These are phyloP conservation scores for Xylaria bambusicola DNA, from an alignment of 495 filamentous ascomycete species.

Conservation along the genomic window DNA sequence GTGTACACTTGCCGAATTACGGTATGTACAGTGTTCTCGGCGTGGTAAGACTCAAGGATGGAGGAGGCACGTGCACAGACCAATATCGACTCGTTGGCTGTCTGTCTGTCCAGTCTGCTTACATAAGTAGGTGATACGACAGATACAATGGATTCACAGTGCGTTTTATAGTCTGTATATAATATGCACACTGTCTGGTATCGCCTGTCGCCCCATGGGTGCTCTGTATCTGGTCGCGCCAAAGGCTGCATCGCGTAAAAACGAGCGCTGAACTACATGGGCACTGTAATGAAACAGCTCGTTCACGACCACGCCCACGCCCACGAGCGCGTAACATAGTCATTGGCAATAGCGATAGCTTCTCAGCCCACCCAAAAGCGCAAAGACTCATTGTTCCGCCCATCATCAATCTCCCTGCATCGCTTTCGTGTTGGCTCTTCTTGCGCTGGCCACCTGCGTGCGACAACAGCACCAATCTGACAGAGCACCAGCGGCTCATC, in stretches of 20 bases:
- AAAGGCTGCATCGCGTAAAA: slow-evolving; percentile 17
- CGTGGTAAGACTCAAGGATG: too few species aligned
- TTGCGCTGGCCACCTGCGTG: slow-evolving; percentile 2
- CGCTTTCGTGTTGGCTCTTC: too few species aligned
- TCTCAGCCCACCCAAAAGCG: not conserved
- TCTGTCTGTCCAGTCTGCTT: too few species aligned
- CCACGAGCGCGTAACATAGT: too few species aligned
- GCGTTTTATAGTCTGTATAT: not conserved
- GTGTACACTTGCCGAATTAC: too few species aligned
- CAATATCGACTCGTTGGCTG: too few species aligned
- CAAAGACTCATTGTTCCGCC: not conserved
- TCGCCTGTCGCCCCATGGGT: not conserved
- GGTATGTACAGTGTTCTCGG: too few species aligned
- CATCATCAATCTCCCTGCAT: too few species aligned
- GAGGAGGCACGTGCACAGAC: too few species aligned
- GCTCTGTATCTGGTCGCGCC: slow-evolving; percentile 5
- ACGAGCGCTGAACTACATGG: not conserved
- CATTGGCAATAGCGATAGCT: too few species aligned
- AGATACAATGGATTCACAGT: too few species aligned
- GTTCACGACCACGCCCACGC: slow-evolving; percentile 2
- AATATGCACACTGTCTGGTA: not conserved
- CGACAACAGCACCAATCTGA: slow-evolving; percentile 4
- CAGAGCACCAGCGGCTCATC: slow-evolving; percentile 7
- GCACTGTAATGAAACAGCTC: not conserved
- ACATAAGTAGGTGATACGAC: too few species aligned